Evolutionary conservation across 1,284 basidiomycete genomes (phyloP).

Genomic region (Bondarzewia mesenterica): DNA sequence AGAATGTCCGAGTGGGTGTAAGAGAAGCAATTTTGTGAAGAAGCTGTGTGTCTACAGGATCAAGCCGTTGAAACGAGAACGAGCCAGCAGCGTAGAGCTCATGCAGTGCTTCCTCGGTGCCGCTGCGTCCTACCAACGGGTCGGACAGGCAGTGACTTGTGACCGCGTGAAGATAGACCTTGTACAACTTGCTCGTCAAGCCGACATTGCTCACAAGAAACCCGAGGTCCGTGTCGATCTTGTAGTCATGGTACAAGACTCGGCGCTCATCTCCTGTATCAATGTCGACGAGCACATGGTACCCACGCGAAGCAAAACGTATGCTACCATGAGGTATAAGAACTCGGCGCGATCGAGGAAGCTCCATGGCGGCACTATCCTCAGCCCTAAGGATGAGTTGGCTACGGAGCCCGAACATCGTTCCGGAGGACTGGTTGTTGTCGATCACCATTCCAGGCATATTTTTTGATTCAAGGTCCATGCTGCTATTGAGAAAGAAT

Average conservation of each 20-base stretch:
- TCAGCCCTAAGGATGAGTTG: conserved; percentile 30
- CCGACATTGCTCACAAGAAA: conserved; percentile 25
- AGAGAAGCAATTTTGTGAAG: conserved; percentile 27
- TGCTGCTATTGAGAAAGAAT: conserved; percentile 23
- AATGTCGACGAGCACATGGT: conserved; percentile 12
- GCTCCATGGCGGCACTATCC: not conserved
- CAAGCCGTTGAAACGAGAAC: conserved; percentile 29
- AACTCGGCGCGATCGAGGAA: conserved; percentile 20
- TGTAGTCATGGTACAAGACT: conserved; percentile 24
- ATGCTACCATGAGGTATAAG: conserved; percentile 28
- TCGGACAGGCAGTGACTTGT: conserved; percentile 35
- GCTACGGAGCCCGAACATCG: conserved; percentile 30
- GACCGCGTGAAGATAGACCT: conserved; percentile 36
- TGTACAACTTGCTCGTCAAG: conserved; percentile 28
- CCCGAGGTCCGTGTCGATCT: conserved; percentile 29
- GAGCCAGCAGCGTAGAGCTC: conserved; percentile 29
- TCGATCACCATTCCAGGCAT: conserved; percentile 28
- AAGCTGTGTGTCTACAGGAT: conserved; percentile 19
- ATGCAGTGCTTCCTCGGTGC: conserved; percentile 36
- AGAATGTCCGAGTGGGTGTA: conserved; percentile 27
- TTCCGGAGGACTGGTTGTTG: conserved; percentile 25
- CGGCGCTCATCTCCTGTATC: not conserved
- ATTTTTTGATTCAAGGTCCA: conserved; percentile 25
- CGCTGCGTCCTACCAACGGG: conserved; percentile 34
- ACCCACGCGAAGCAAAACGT: not conserved